Percentiles rank a stretch among this genome's conserved stretches.
Evolutionary conservation across 2,329 filamentous ascomycete genomes (phyloP).

Genomic region (Lojkania enalia): DNA sequence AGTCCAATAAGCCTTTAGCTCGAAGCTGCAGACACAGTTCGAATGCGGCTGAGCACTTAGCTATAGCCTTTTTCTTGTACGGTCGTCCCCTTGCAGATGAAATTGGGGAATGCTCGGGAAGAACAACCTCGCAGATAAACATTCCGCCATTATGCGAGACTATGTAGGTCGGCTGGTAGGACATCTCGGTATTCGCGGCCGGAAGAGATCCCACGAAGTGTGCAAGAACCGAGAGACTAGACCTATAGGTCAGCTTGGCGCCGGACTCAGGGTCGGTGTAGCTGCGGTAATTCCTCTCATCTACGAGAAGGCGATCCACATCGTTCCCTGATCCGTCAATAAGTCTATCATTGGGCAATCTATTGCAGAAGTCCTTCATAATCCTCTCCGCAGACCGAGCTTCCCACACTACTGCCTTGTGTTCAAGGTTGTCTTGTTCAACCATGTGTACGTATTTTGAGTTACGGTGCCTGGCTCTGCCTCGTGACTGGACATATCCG

Average conservation of each 20-base stretch:
- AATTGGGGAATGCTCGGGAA: conserved; percentile 76
- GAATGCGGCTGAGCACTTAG: conserved; percentile 89
- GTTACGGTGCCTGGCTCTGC: conserved; percentile 74
- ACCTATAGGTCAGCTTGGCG: conserved; percentile 77
- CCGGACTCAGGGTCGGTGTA: conserved; percentile 69
- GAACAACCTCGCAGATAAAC: conserved; percentile 75
- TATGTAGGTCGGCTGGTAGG: conserved; percentile 61
- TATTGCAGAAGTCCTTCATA: conserved; percentile 75
- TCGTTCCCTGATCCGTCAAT: conserved; percentile 63
- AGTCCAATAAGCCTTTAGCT: conserved; percentile 68
- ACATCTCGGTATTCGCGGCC: conserved; percentile 52
- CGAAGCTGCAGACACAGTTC: conserved; percentile 74
- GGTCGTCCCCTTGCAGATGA: conserved; percentile 65
- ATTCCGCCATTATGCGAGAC: conserved; percentile 59
- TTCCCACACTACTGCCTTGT: conserved; percentile 61
- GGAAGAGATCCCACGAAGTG: conserved; percentile 74
- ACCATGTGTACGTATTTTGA: conserved; percentile 87
- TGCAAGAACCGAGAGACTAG: conserved; percentile 71
- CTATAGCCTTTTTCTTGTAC: conserved; percentile 70
- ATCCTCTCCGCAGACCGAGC: conserved; percentile 61
- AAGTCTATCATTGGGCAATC: conserved; percentile 73
- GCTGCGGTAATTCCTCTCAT: conserved; percentile 55
- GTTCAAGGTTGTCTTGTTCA: conserved; percentile 68
- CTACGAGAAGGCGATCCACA: conserved; percentile 59
- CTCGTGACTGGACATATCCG: conserved; percentile 91